These are phyloP conservation scores for Marvania coccoides DNA, from an alignment of 139 green algal genomes.

Conservation along the genomic window DNA sequence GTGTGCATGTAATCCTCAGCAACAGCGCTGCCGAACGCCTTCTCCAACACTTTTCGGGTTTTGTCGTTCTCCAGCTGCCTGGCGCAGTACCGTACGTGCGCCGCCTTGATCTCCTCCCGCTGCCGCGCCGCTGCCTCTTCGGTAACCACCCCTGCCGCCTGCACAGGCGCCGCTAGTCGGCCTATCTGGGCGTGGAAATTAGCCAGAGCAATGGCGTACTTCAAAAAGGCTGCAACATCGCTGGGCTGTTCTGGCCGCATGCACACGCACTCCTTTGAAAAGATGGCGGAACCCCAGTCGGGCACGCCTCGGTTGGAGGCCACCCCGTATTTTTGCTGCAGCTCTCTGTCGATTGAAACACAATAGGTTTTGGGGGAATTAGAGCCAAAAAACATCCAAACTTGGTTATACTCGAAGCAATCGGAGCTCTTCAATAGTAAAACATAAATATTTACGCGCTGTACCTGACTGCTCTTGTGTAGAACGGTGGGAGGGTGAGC, in stretches of 20 bases:
- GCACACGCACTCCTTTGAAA: constrained; percentile 60
- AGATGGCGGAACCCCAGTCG: constrained; percentile 67
- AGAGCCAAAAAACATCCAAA: too few species aligned
- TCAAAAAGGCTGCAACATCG: constrained; percentile 51
- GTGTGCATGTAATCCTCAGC: constrained; percentile 58
- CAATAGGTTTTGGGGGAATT: too few species aligned
- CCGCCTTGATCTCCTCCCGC: constrained; percentile 20
- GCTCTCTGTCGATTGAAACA: constrained; percentile 15
- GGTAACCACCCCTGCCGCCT: background rate
- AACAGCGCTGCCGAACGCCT: constrained; percentile 46
- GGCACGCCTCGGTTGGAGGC: constrained; percentile 47
- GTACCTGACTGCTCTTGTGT: constrained; percentile 21
- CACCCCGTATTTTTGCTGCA: constrained; percentile 46
- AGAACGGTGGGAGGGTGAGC: constrained; percentile 50
- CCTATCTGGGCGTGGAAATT: constrained; percentile 38
- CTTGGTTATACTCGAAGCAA: too few species aligned
- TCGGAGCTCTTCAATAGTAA: too few species aligned
- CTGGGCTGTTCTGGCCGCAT: constrained; percentile 34
- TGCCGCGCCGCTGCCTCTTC: background rate
- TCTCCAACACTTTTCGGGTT: constrained; percentile 59
- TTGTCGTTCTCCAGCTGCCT: constrained; percentile 71
- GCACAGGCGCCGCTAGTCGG: background rate
- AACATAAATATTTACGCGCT: too few species aligned
- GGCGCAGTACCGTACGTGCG: constrained; percentile 43
- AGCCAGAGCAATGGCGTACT: constrained; percentile 45